These are phyloP conservation scores for Cercospora janseana DNA, from an alignment of 2,329 filamentous ascomycete species.

Conservation along the genomic window DNA sequence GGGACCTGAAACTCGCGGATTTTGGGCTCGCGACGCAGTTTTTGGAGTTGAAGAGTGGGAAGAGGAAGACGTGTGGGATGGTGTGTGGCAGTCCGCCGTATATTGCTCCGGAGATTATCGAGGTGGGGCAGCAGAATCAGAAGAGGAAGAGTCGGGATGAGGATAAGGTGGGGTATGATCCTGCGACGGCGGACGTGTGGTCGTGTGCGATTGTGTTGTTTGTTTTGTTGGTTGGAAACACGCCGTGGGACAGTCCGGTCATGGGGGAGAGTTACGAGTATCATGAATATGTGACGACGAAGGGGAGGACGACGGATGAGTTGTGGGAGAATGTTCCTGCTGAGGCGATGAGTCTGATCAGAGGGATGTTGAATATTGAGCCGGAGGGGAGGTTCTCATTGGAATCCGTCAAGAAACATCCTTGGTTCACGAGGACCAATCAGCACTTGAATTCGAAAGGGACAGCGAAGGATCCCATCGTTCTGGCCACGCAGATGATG, in stretches of 20 bases:
- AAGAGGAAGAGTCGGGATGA: constrained; percentile 48
- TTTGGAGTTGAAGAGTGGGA: constrained; percentile 70
- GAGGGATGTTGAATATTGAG: constrained; percentile 90
- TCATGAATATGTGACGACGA: constrained; percentile 76
- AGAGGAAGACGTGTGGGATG: constrained; percentile 76
- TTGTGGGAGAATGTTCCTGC: constrained; percentile 77
- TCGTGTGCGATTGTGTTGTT: constrained; percentile 98
- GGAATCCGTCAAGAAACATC: constrained; percentile 80
- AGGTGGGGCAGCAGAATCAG: constrained; percentile 47
- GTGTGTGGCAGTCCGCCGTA: constrained; percentile 96
- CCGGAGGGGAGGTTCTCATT: constrained; percentile 75
- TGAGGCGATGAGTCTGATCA: constrained; percentile 74
- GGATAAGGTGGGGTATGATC: constrained; percentile 61
- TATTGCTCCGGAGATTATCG: constrained; percentile 87
- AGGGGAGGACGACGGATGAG: constrained; percentile 75
- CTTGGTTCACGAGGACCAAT: constrained; percentile 89
- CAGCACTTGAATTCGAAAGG: constrained; percentile 72
- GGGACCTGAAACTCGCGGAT: constrained; percentile 90
- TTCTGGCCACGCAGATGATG: constrained; percentile 91
- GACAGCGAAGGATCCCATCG: constrained; percentile 71
- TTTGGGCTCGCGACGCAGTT: constrained; percentile 96
- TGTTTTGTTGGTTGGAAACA: constrained; percentile 91
- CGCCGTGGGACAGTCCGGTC: constrained; percentile 87
- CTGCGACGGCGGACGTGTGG: constrained; percentile 90
- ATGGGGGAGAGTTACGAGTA: constrained; percentile 85